Evolutionary conservation across 371 early-diverging fungal species (phyloP).

Genomic region (Mucor sp.): DNA sequence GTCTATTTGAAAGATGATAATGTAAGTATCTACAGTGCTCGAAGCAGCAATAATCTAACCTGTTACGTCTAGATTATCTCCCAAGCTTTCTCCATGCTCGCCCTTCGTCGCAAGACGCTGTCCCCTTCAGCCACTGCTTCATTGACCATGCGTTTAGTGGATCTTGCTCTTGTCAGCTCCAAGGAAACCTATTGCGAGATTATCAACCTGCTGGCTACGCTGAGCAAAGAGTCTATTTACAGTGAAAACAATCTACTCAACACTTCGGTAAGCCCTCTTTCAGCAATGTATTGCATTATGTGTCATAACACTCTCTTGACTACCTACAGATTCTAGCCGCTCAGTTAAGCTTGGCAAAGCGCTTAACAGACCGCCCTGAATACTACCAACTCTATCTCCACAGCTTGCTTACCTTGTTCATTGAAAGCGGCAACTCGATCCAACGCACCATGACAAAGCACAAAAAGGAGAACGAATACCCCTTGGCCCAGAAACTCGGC

Average conservation of each 20-base stretch:
- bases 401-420: slow-evolving; percentile 62
- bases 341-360: slow-evolving; percentile 52
- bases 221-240: slow-evolving; percentile 52
- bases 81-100: slow-evolving; percentile 56
- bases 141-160: slow-evolving; percentile 50
- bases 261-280: slow-evolving; percentile 24
- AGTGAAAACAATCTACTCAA: slow-evolving; percentile 52
- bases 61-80: slow-evolving; percentile 41
- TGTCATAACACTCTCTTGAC: no score
- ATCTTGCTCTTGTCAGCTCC: slow-evolving; percentile 55
- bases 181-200: slow-evolving; percentile 38
- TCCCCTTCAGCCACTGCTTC: slow-evolving; percentile 42
- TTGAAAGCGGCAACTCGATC: slow-evolving; percentile 73
- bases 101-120: slow-evolving; percentile 49
- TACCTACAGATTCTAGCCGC: slow-evolving; percentile 14
- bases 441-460: slow-evolving; percentile 53
- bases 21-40: slow-evolving; percentile 21
- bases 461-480: slow-evolving; percentile 54
- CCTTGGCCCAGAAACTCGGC: slow-evolving; percentile 64
- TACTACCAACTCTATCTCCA: slow-evolving; percentile 59
- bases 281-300: no score
- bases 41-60: background rate
- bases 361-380: slow-evolving; percentile 54
- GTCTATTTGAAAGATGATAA: slow-evolving; percentile 63
- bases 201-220: slow-evolving; percentile 49